These are phyloP conservation scores for Hypoxylon sp. DNA, from an alignment of 2,329 filamentous ascomycete species.

Conservation along the genomic window DNA sequence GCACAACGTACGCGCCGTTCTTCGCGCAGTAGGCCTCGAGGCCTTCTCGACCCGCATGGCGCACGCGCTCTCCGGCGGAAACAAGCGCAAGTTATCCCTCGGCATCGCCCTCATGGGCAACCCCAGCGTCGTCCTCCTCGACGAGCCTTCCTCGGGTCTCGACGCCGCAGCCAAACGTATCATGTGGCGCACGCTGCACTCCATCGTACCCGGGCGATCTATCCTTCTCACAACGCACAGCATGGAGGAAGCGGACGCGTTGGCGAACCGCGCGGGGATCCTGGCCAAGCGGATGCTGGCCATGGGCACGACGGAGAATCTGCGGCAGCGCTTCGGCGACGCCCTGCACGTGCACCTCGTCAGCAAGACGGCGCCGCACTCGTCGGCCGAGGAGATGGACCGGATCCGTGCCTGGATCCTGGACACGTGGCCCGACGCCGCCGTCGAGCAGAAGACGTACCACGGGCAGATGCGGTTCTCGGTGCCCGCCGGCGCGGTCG, in stretches of 20 bases:
- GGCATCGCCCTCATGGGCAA: conserved; percentile 95
- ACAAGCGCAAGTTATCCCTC: conserved; percentile 91
- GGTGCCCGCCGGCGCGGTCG: conserved; percentile 69
- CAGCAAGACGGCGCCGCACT: conserved; percentile 80
- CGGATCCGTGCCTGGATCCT: conserved; percentile 76
- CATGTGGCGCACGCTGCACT: conserved; percentile 90
- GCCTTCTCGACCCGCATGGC: conserved; percentile 83
- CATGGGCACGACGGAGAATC: conserved; percentile 79
- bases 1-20: conserved; percentile 82
- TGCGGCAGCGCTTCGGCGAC: conserved; percentile 83
- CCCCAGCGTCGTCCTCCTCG: conserved; percentile 86
- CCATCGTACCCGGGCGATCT: conserved; percentile 81
- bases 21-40: conserved; percentile 84
- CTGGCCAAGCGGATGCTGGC: conserved; percentile 89
- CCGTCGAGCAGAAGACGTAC: conserved; percentile 80
- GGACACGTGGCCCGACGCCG: conserved; percentile 72
- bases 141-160: conserved; percentile 90
- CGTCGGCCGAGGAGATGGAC: conserved; percentile 76
- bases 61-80: conserved; percentile 85
- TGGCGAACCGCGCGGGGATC: conserved; percentile 88
- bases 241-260: conserved; percentile 95
- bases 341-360: conserved; percentile 87
- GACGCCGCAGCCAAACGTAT: conserved; percentile 91
- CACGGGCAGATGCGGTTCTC: conserved; percentile 92
- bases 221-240: conserved; percentile 92